A percentile compares a stretch with the other conserved stretches of the same genome.
These are phyloP conservation scores for Auriscalpium microsporum DNA, from an alignment of 768 basidiomycete genomes.

Conservation along the genomic window DNA sequence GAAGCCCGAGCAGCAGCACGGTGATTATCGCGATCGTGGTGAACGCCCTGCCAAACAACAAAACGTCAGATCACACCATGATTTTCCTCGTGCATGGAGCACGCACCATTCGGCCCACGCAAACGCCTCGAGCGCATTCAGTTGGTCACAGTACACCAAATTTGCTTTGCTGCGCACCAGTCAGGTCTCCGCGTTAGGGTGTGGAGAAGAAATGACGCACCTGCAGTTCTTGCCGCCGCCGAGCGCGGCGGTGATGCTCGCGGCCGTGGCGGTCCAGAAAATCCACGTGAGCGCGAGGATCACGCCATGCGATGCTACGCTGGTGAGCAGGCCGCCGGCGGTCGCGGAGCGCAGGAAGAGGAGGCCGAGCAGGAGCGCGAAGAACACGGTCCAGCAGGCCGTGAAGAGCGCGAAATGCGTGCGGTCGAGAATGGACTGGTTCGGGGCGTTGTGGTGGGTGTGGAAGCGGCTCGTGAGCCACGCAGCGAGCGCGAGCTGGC, in stretches of 20 bases:
- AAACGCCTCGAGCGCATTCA: conserved; percentile 69
- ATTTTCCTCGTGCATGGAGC: background rate
- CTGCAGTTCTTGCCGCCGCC: conserved; percentile 66
- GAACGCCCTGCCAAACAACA: conserved; percentile 40
- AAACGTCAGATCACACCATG: background rate
- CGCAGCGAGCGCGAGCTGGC: conserved; percentile 57
- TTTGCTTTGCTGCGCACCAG: conserved; percentile 26
- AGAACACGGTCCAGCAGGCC: conserved; percentile 63
- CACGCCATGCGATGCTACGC: conserved; percentile 52
- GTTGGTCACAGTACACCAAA: conserved; percentile 62
- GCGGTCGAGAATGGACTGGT: conserved; percentile 42
- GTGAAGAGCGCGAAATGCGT: conserved; percentile 61
- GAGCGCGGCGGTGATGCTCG: conserved; percentile 55
- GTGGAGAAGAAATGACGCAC: conserved; percentile 27
- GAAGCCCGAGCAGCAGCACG: conserved; percentile 52
- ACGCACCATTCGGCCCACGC: conserved; percentile 69
- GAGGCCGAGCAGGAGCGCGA: conserved; percentile 41
- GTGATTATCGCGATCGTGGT: conserved; percentile 52
- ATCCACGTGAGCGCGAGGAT: conserved; percentile 67
- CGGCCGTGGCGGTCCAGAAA: conserved; percentile 68
- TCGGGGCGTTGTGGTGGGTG: conserved; percentile 41
- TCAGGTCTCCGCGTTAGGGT: background rate
- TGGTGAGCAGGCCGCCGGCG: conserved; percentile 42
- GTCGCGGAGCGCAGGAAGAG: conserved; percentile 46
- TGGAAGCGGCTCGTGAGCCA: conserved; percentile 62